These are phyloP conservation scores for Artemisia princeps DNA, from an alignment of 140 eudicot genomes.

Conservation along the genomic window DNA sequence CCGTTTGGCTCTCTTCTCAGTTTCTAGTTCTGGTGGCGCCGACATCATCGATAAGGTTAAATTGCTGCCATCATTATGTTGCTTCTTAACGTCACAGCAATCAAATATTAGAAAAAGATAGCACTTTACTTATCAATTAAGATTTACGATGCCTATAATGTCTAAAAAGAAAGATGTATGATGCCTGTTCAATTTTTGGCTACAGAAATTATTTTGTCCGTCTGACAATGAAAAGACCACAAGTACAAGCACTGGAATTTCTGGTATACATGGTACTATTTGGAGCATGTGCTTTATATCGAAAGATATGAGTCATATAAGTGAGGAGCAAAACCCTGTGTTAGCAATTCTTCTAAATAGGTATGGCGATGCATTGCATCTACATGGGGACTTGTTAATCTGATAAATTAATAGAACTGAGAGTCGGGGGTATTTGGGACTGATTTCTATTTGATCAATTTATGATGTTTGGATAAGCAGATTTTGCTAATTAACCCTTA, in stretches of 20 bases:
- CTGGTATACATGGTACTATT: constrained; percentile 63
- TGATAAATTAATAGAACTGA: constrained; percentile 10
- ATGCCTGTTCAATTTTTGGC: constrained; percentile 9
- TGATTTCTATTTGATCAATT: neutral
- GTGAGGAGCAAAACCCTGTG: constrained; percentile 57
- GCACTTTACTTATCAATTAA: constrained; percentile 6
- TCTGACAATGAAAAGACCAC: constrained; percentile 49
- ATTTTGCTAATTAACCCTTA: neutral
- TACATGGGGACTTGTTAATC: constrained; percentile 8
- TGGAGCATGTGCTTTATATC: constrained; percentile 99
- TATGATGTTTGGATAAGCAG: neutral
- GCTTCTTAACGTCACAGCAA: constrained; percentile 5
- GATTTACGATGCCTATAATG: neutral
- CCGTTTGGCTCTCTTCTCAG: constrained; percentile 61
- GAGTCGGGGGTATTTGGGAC: neutral
- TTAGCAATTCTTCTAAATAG: constrained; percentile 81
- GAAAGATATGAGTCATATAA: constrained; percentile 36
- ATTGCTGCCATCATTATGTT: constrained; percentile 2
- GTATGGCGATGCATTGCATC: constrained; percentile 32
- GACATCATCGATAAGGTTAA: constrained; percentile 76
- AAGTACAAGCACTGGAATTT: constrained; percentile 30
- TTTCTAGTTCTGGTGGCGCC: constrained; percentile 46
- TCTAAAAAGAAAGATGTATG: constrained; percentile 1
- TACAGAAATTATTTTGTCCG: constrained; percentile 65
- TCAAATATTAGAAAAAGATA: constrained; percentile 4